phyloP scores from a whole-genome alignment of 768 basidiomycete genomes.

The Lentinula guzmanii region DNA sequence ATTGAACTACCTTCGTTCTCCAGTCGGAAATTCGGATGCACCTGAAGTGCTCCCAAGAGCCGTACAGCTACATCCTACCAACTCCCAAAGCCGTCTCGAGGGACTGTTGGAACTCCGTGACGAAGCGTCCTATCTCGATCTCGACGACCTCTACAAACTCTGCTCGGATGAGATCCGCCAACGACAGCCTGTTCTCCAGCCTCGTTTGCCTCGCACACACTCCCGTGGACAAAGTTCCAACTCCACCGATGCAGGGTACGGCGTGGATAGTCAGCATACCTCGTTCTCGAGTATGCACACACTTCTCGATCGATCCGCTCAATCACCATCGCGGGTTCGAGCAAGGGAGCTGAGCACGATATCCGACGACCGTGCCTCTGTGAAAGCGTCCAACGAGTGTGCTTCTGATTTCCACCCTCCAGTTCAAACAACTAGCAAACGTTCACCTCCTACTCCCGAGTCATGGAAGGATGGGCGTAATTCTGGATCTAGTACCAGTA shows the following conservation, averaged over 20 bases:
- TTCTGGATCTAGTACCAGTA: constrained; percentile 20
- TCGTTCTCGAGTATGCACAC: constrained; percentile 60
- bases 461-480: constrained; percentile 32
- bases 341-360: constrained; percentile 18
- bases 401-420: neutral
- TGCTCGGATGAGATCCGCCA: constrained; percentile 63
- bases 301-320: constrained; percentile 38
- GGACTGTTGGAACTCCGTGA: constrained; percentile 70
- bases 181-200: constrained; percentile 23
- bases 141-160: constrained; percentile 56
- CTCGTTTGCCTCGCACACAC: neutral
- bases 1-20: constrained; percentile 64
- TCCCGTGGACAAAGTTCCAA: constrained; percentile 33
- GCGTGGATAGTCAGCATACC: constrained; percentile 39
- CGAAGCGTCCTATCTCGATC: constrained; percentile 71
- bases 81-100: constrained; percentile 48
- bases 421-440: constrained; percentile 11
- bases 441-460: constrained; percentile 37
- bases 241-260: constrained; percentile 20
- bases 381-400: neutral
- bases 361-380: neutral
- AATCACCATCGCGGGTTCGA: constrained; percentile 23
- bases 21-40: constrained; percentile 34
- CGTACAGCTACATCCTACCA: constrained; percentile 37
- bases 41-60: constrained; percentile 56